Evolutionary conservation across 2,329 filamentous ascomycete species (phyloP), one percentile per base, ranked within the genome.

Genomic region (Pezicula radicicola): DNA sequence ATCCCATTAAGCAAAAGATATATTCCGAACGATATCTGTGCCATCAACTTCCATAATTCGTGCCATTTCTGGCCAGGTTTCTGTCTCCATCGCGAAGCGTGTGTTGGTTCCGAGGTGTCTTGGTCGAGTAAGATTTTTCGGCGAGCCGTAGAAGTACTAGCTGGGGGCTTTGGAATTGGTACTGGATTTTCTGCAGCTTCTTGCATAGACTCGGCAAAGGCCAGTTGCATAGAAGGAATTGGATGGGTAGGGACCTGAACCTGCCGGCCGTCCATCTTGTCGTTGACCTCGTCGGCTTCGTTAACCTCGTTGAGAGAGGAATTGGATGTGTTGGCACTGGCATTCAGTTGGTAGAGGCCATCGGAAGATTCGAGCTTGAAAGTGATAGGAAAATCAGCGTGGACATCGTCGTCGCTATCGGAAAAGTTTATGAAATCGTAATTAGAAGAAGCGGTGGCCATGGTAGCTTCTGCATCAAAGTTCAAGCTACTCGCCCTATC

Each of bases 21-120:
- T 36, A 97, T 86, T 18, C 94, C 93, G 68, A 97, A 97, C 1
- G 91, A 87, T 60, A 97, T 92, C 70, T 97, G 93, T 15, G 93
- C 86, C 66, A 95, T 82, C 46, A 97, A 81, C 72, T 97, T 97
- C 76, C 87, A 87, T 54, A 97, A 75, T 57, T 95, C 91, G 66
- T 97, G 94, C 65, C 91, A 87, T 63, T 83, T 81, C 66, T 94
- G 89, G 41, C 84, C 84, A 0, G 84, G 79, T 49, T 85, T 83
- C 67, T 88, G 85, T 52, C 87, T 84, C 91, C 92, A 96, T 66
- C 82, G 72, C 46, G 85, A 81, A 48, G 84, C 85, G 66, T 89
- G 88, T 12, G 90, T 81, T 13, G 84, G 81, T 52, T 89, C 87
- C 54, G 85, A 84, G 53, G 84, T 79, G 36, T 79, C 76, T 56